Evolutionary conservation across 225 moss, liverwort and hornwort species (phyloP).

Genomic region (Bryum argenteum): DNA sequence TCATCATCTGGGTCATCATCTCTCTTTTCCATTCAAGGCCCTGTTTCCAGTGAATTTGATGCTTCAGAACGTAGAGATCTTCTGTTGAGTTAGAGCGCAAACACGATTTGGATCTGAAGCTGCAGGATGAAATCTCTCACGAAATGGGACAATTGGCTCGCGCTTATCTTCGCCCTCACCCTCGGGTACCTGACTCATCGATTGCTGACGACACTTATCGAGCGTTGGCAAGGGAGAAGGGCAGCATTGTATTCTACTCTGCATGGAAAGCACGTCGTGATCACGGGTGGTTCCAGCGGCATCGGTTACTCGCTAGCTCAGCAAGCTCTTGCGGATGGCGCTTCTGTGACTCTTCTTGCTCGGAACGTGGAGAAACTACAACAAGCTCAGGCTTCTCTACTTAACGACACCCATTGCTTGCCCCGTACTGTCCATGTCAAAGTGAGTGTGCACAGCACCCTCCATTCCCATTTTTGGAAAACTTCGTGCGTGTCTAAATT

Average conservation of each 20-base stretch:
- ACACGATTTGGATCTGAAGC: too few relatives aligned
- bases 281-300: slow-evolving; percentile 31
- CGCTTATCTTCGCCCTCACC: slow-evolving; percentile 21
- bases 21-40: too few relatives aligned
- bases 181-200: slow-evolving; percentile 26
- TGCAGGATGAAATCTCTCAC: background rate
- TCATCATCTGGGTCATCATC: too few relatives aligned
- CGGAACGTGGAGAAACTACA: slow-evolving; percentile 25
- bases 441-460: background rate
- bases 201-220: slow-evolving; percentile 9
- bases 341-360: slow-evolving; percentile 35
- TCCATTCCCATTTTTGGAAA: background rate
- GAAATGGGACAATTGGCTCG: slow-evolving; percentile 39
- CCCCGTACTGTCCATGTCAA: slow-evolving; percentile 8
- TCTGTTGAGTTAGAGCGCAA: too few relatives aligned
- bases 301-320: slow-evolving; percentile 26
- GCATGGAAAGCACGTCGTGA: slow-evolving; percentile 32
- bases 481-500: too few relatives aligned
- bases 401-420: slow-evolving; percentile 6
- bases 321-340: slow-evolving; percentile 36
- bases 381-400: slow-evolving; percentile 28
- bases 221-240: background rate
- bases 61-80: too few relatives aligned
- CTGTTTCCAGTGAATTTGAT: too few relatives aligned
- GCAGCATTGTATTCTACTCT: slow-evolving; percentile 5